Conservation (phyloP, 805 yeast genomes). For the Sugiyamaella americana region DNA sequence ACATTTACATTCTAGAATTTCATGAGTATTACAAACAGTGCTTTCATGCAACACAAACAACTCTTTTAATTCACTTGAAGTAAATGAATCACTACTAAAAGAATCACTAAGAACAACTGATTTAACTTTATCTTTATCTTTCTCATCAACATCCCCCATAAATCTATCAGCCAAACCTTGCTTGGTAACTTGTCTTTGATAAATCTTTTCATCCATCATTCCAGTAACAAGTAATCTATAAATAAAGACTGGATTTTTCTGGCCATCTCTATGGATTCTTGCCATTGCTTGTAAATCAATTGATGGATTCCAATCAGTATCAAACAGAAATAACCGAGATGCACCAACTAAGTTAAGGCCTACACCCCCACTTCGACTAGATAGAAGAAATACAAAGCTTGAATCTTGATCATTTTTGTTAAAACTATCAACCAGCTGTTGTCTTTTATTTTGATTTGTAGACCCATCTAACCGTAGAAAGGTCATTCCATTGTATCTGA, state of each 20-base stretch:
- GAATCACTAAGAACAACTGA: background rate
- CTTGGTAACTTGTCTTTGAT: constrained; percentile 86
- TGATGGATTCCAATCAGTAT: constrained; percentile 97
- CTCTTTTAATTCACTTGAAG: constrained; percentile 61
- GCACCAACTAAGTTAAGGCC: constrained; percentile 91
- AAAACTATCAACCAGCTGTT: constrained; percentile 59
- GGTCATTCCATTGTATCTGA: constrained; percentile 44
- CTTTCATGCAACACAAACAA: constrained; percentile 53
- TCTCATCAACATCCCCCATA: constrained; percentile 33
- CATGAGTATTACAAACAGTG: constrained; percentile 22
- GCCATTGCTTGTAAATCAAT: constrained; percentile 94
- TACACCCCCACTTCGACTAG: constrained; percentile 90
- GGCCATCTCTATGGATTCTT: constrained; percentile 91
- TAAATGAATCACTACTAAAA: constrained; percentile 51
- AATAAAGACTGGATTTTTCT: constrained; percentile 65
- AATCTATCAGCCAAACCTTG: constrained; percentile 70
- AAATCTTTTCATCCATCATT: constrained; percentile 87
- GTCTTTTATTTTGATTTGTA: constrained; percentile 63
- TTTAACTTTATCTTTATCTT: constrained; percentile 28
- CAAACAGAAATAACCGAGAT: constrained; percentile 74
- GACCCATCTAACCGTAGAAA: constrained; percentile 77
- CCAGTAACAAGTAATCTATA: constrained; percentile 85
- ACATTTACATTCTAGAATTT: constrained; percentile 38
- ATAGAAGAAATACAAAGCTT: constrained; percentile 63
- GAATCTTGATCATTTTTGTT: constrained; percentile 41